Evolutionary conservation across 2,329 filamentous ascomycete genomes (phyloP).

Genomic region (Ascochyta pisi): DNA sequence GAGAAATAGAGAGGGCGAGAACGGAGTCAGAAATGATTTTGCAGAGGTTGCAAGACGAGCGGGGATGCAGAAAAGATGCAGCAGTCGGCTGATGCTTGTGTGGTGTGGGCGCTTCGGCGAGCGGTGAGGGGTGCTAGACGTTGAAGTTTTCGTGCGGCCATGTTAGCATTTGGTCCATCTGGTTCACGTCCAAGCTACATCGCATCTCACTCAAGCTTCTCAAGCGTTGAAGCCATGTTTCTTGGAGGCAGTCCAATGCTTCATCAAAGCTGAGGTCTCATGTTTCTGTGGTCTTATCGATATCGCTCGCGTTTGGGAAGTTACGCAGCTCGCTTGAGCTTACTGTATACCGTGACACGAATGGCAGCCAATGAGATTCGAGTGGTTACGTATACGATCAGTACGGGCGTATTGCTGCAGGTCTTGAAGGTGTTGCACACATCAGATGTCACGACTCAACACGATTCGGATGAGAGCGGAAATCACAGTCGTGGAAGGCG

Average conservation of each 20-base stretch:
- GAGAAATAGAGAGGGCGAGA: conserved; percentile 11
- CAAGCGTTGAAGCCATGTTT: conserved; percentile 2
- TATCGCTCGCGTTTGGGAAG: neutral
- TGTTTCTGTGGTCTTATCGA: neutral
- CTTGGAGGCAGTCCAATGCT: neutral
- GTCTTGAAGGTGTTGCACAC: neutral
- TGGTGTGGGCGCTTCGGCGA: conserved; percentile 12
- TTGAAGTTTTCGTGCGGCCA: conserved; percentile 7
- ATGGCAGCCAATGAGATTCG: conserved; percentile 2
- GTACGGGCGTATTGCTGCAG: neutral
- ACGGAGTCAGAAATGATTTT: conserved; percentile 16
- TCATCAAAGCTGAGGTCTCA: neutral
- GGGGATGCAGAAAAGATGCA: conserved; percentile 23
- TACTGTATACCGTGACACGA: neutral
- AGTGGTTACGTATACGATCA: neutral
- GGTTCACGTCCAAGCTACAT: neutral
- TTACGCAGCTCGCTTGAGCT: conserved; percentile 9
- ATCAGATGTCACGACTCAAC: neutral
- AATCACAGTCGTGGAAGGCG: neutral
- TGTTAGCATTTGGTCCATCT: conserved; percentile 1
- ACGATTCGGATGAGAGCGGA: conserved; percentile 5
- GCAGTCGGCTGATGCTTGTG: conserved; percentile 14
- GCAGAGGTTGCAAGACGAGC: conserved; percentile 16
- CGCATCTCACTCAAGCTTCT: conserved; percentile 13
- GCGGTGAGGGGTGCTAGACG: conserved; percentile 19